Conservation (phyloP, 495 filamentous ascomycete genomes). For the Penicillium simplicissimum region DNA sequence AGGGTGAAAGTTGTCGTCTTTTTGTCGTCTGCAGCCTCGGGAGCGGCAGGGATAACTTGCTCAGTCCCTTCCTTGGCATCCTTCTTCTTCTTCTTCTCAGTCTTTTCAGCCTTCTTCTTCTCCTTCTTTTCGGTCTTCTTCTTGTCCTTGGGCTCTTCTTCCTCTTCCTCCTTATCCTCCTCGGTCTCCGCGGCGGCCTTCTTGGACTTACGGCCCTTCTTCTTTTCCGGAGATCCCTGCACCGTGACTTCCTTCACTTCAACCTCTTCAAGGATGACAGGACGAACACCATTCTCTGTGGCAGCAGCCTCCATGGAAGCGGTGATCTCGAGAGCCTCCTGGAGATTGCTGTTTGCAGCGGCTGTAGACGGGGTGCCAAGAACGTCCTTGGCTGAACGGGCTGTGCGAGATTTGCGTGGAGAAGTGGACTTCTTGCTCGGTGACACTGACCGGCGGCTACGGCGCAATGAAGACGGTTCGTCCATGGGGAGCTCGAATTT, state of each 20-base stretch:
- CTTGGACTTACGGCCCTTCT: slow-evolving; percentile 32
- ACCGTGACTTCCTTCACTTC: slow-evolving; percentile 33
- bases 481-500: slow-evolving; percentile 57
- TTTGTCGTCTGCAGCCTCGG: slow-evolving; percentile 56
- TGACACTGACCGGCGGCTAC: slow-evolving; percentile 57
- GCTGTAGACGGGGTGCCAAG: slow-evolving; percentile 44
- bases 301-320: slow-evolving; percentile 36
- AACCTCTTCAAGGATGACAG: slow-evolving; percentile 25
- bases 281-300: slow-evolving; percentile 14
- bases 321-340: slow-evolving; percentile 50
- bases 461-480: slow-evolving; percentile 43
- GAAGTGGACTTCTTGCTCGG: slow-evolving; percentile 59
- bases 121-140: slow-evolving; percentile 29
- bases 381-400: slow-evolving; percentile 57
- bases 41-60: slow-evolving; percentile 21
- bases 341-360: slow-evolving; percentile 51
- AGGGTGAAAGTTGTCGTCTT: slow-evolving; percentile 79
- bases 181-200: slow-evolving; percentile 40
- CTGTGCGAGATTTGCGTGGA: slow-evolving; percentile 72
- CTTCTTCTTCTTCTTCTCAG: slow-evolving; percentile 27
- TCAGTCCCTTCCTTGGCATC: slow-evolving; percentile 24
- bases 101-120: slow-evolving; percentile 14
- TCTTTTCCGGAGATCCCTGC: slow-evolving; percentile 31
- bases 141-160: slow-evolving; percentile 24
- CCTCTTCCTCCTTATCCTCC: slow-evolving; percentile 31